These are phyloP conservation scores for Trichoderma sp. DNA, from an alignment of 2,329 filamentous ascomycete genomes.

Conservation along the genomic window DNA sequence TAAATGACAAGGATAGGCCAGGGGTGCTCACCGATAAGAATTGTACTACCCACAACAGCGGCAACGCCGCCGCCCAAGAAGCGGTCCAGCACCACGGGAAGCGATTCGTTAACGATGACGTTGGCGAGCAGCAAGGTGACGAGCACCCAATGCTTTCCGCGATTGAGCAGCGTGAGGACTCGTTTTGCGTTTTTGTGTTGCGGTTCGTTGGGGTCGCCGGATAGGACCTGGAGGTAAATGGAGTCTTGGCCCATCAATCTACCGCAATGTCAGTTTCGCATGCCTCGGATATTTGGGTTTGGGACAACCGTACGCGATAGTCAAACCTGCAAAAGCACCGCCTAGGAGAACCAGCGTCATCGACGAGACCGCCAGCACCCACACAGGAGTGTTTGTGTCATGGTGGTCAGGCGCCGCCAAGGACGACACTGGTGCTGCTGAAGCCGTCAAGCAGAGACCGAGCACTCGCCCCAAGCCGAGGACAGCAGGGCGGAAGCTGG, in stretches of 20 bases:
- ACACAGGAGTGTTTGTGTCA: constrained; percentile 63
- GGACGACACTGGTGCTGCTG: constrained; percentile 46
- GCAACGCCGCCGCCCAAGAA: constrained; percentile 93
- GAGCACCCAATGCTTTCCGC: constrained; percentile 96
- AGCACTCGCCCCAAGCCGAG: constrained; percentile 52
- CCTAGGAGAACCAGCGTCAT: constrained; percentile 79
- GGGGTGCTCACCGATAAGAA: constrained; percentile 73
- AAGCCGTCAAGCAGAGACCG: constrained; percentile 47
- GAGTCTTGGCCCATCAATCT: constrained; percentile 75
- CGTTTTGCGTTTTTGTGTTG: constrained; percentile 82
- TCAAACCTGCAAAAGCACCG: constrained; percentile 91
- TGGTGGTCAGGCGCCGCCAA: constrained; percentile 38
- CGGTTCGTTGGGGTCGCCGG: constrained; percentile 76
- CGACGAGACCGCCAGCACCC: constrained; percentile 78
- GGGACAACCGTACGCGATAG: constrained; percentile 65
- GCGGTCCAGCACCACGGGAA: constrained; percentile 91
- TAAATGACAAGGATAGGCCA: constrained; percentile 21
- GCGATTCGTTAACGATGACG: constrained; percentile 95
- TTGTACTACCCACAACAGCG: constrained; percentile 87
- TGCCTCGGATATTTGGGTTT: constrained; percentile 7
- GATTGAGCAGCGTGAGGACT: constrained; percentile 76
- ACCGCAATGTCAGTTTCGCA: constrained; percentile 8
- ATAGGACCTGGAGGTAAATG: constrained; percentile 94
- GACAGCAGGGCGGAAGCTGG: constrained; percentile 46
- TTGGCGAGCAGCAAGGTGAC: constrained; percentile 93